Conservation (phyloP, 179 eudicot genomes). For the Carnegiea gigantea region DNA sequence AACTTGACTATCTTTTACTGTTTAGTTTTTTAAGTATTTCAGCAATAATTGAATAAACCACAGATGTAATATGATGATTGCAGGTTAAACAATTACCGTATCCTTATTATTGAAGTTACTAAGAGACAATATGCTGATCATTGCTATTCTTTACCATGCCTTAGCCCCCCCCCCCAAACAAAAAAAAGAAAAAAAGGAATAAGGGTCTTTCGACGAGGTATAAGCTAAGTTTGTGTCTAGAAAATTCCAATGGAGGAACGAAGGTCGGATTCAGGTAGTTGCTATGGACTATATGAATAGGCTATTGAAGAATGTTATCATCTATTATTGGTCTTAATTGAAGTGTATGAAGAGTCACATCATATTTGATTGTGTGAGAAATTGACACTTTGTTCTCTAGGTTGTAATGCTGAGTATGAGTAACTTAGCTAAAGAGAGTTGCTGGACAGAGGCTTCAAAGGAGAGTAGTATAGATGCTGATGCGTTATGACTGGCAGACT, state of each 20-base stretch:
- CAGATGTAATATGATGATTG: neutral
- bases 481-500: neutral
- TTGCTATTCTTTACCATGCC: too few relatives aligned
- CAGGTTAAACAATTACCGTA: neutral
- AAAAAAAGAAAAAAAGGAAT: too few relatives aligned
- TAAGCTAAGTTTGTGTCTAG: neutral
- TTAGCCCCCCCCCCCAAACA: too few relatives aligned
- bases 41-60: too few relatives aligned
- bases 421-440: neutral
- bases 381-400: neutral
- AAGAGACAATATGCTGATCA: neutral
- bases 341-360: neutral
- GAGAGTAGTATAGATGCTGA: neutral
- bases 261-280: neutral
- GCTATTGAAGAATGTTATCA: neutral
- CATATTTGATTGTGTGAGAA: neutral
- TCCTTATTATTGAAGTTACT: neutral
- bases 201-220: too few relatives aligned
- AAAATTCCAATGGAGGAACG: neutral
- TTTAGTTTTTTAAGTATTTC: too few relatives aligned
- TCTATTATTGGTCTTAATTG: neutral
- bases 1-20: too few relatives aligned
- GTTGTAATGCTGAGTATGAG: neutral
- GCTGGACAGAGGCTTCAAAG: neutral
- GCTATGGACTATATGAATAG: neutral